Percentiles rank a stretch among this genome's conserved stretches.
These are phyloP conservation scores for Didymella lethalis DNA, from an alignment of 2,329 filamentous ascomycete genomes.

Conservation along the genomic window DNA sequence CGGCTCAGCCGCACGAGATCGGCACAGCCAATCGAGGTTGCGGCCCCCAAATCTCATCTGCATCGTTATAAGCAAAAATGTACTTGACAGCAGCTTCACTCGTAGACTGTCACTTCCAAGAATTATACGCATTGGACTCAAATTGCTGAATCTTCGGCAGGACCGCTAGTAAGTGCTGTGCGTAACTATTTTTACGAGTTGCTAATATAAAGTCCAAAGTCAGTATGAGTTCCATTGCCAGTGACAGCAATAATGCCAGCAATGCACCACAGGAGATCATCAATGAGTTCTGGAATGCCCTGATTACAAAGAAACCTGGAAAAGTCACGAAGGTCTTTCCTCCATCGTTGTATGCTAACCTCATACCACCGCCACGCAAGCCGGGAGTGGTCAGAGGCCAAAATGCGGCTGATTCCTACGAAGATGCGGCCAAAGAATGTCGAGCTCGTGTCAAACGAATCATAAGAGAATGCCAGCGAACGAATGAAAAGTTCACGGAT, in stretches of 20 bases:
- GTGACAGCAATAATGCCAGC: slow-evolving; percentile 20
- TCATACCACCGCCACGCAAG: slow-evolving; percentile 46
- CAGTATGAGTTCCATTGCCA: slow-evolving; percentile 30
- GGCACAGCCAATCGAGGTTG: neutral
- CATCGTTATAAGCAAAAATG: neutral
- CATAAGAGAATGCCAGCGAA: slow-evolving; percentile 69
- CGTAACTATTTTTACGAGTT: neutral
- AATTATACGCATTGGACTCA: neutral
- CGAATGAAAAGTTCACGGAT: slow-evolving; percentile 86
- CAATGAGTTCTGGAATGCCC: slow-evolving; percentile 75
- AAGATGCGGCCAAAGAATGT: slow-evolving; percentile 74
- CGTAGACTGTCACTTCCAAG: neutral
- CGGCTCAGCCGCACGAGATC: slow-evolving; percentile 5
- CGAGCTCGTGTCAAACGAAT: slow-evolving; percentile 65
- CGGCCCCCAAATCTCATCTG: slow-evolving; percentile 2
- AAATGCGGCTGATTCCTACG: slow-evolving; percentile 71
- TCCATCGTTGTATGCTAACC: slow-evolving; percentile 67
- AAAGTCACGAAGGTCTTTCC: slow-evolving; percentile 76
- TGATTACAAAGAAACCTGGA: slow-evolving; percentile 72
- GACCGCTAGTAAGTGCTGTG: neutral
- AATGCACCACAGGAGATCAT: slow-evolving; percentile 67
- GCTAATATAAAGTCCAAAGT: neutral
- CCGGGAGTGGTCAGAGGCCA: slow-evolving; percentile 64
- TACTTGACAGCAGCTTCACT: neutral
- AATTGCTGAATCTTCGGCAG: neutral